phyloP scores from a whole-genome alignment of 1,284 basidiomycete species.

The Anthracocystis setariae region DNA sequence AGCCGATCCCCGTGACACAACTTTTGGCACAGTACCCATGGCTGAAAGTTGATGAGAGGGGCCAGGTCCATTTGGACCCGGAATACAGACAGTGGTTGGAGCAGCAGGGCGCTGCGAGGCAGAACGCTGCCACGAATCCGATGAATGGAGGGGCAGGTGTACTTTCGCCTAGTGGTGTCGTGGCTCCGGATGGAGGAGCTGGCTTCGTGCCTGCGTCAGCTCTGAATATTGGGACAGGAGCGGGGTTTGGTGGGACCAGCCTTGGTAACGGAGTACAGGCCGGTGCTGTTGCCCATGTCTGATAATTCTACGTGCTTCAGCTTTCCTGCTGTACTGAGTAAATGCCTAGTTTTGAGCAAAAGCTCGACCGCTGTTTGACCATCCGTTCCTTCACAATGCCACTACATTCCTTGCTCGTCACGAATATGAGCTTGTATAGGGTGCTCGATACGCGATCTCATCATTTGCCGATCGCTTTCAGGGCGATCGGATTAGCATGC shows the following conservation, averaged over 20 bases:
- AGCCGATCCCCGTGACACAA: conserved; percentile 45
- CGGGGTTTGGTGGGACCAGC: conserved; percentile 8
- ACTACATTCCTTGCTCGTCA: background rate
- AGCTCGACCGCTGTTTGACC: background rate
- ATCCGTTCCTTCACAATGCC: background rate
- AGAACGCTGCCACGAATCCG: background rate
- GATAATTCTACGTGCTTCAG: too few relatives aligned
- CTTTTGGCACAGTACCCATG: conserved; percentile 41
- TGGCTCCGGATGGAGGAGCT: conserved; percentile 19
- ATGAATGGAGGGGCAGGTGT: background rate
- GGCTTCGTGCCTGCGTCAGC: conserved; percentile 19
- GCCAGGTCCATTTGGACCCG: conserved; percentile 22
- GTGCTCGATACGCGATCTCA: background rate
- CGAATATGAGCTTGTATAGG: background rate
- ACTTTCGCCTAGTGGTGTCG: background rate
- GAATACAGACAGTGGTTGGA: conserved; percentile 30
- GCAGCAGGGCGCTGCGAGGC: conserved; percentile 7
- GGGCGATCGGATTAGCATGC: conserved; percentile 92
- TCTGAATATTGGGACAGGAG: conserved; percentile 10
- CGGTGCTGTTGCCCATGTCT: conserved; percentile 25
- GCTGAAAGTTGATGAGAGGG: conserved; percentile 25
- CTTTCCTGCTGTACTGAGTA: too few relatives aligned
- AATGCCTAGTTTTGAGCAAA: background rate
- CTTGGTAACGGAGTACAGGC: conserved; percentile 32
- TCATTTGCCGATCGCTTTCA: conserved; percentile 66